phyloP scores from a whole-genome alignment of 768 basidiomycete species.

The Tephrocybe sp. region DNA sequence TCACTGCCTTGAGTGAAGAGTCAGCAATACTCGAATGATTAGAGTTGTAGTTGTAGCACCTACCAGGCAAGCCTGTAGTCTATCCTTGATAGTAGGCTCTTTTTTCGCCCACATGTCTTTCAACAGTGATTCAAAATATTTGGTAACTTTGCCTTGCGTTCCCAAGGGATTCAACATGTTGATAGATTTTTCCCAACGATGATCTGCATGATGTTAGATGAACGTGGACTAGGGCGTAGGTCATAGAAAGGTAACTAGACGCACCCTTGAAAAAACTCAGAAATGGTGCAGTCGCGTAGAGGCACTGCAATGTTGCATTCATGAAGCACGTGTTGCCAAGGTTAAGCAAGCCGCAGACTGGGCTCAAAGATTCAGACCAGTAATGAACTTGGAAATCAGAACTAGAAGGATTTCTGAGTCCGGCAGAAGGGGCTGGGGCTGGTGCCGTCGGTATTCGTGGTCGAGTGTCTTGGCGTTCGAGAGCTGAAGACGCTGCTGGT shows the following conservation, averaged over 20 bases:
- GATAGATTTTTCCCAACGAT: conserved; percentile 77
- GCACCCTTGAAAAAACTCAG: conserved; percentile 88
- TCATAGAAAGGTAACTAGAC: conserved; percentile 14
- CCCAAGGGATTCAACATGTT: conserved; percentile 87
- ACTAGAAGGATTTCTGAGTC: conserved; percentile 60
- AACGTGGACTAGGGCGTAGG: neutral
- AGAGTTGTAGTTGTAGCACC: conserved; percentile 53
- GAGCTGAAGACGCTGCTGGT: conserved; percentile 60
- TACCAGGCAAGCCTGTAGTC: conserved; percentile 84
- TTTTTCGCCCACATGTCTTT: conserved; percentile 88
- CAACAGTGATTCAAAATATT: conserved; percentile 79
- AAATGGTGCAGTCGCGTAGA: conserved; percentile 93
- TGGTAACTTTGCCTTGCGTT: conserved; percentile 78
- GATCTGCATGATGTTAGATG: conserved; percentile 42
- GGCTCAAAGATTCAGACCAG: conserved; percentile 81
- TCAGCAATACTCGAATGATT: conserved; percentile 20
- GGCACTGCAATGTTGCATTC: conserved; percentile 96
- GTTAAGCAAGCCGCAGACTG: conserved; percentile 88
- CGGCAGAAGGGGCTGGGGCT: conserved; percentile 40
- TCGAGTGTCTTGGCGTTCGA: conserved; percentile 77
- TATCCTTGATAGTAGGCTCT: conserved; percentile 60
- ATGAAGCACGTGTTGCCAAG: conserved; percentile 98
- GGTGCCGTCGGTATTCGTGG: conserved; percentile 46
- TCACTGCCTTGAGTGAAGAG: neutral
- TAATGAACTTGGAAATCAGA: conserved; percentile 74